Conservation (phyloP, 1,139 yeast genomes). For the Yamadazyma sp. region DNA sequence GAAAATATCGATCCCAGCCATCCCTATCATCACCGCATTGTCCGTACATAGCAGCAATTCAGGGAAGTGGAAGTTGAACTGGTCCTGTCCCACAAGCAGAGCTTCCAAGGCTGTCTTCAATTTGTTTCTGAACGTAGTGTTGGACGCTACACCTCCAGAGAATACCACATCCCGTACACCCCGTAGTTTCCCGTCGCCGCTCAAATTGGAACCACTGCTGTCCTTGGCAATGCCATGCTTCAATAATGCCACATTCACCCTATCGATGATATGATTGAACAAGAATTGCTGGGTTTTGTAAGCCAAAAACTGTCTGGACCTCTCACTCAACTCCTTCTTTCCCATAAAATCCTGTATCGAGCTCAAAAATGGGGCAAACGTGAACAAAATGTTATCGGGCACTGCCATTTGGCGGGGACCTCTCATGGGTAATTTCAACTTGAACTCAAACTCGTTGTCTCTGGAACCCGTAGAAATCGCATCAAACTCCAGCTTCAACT, state of each 20-base stretch:
- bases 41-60: constrained; percentile 79
- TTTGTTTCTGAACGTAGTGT: constrained; percentile 53
- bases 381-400: constrained; percentile 49
- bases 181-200: constrained; percentile 34
- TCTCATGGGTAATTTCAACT: constrained; percentile 32
- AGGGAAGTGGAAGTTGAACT: constrained; percentile 57
- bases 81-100: constrained; percentile 2
- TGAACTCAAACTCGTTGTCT: constrained; percentile 30
- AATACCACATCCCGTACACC: constrained; percentile 64
- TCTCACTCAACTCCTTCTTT: constrained; percentile 18
- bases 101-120: constrained; percentile 38
- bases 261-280: constrained; percentile 69
- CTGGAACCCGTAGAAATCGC: constrained; percentile 21
- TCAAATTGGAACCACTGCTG: constrained; percentile 21
- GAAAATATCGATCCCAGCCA: constrained; percentile 89
- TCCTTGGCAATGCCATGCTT: constrained; percentile 30
- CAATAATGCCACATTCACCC: constrained; percentile 54
- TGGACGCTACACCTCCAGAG: constrained; percentile 95
- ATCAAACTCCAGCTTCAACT: constrained; percentile 21
- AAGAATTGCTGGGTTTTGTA: constrained; percentile 62
- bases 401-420: constrained; percentile 29
- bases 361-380: constrained; percentile 79
- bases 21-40: constrained; percentile 95
- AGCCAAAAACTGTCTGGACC: constrained; percentile 47
- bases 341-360: constrained; percentile 39